phyloP scores from a whole-genome alignment of 352 stramenopile species.

The Phytophthora hibernalis region DNA sequence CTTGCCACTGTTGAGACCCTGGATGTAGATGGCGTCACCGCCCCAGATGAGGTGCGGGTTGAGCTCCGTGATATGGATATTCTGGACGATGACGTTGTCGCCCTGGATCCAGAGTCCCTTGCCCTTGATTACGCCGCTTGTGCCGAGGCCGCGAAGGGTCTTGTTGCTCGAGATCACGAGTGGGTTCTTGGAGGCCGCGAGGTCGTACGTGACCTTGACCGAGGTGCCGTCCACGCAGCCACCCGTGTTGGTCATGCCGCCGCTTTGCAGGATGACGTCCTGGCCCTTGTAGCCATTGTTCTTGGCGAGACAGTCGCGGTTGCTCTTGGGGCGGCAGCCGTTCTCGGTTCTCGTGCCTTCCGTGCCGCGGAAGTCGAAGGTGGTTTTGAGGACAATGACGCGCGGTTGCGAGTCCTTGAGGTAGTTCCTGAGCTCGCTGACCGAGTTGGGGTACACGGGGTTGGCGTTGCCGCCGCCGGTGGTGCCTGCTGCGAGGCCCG shows the following conservation, averaged over 20 bases:
- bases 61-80: constrained; percentile 53
- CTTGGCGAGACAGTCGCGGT: constrained; percentile 51
- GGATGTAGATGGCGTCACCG: constrained; percentile 39
- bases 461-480: constrained; percentile 51
- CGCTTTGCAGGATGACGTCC: constrained; percentile 62
- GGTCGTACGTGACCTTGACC: constrained; percentile 39
- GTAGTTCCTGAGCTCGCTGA: constrained; percentile 52
- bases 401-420: constrained; percentile 45
- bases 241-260: constrained; percentile 58
- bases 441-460: constrained; percentile 48
- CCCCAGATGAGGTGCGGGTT: constrained; percentile 49
- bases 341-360: constrained; percentile 57
- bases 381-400: constrained; percentile 59
- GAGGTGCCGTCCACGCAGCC: constrained; percentile 46
- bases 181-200: constrained; percentile 34
- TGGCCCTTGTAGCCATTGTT: constrained; percentile 64
- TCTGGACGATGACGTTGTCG: constrained; percentile 52
- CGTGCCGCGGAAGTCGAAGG: constrained; percentile 56
- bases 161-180: constrained; percentile 49
- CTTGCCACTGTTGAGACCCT: constrained; percentile 30
- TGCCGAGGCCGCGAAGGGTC: constrained; percentile 51
- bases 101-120: constrained; percentile 41
- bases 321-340: constrained; percentile 50
- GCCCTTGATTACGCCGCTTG: constrained; percentile 47
- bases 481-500: constrained; percentile 30